Evolutionary conservation across 176 grass and related monocot genomes (phyloP).

Genomic region (Themeda triandra): DNA sequence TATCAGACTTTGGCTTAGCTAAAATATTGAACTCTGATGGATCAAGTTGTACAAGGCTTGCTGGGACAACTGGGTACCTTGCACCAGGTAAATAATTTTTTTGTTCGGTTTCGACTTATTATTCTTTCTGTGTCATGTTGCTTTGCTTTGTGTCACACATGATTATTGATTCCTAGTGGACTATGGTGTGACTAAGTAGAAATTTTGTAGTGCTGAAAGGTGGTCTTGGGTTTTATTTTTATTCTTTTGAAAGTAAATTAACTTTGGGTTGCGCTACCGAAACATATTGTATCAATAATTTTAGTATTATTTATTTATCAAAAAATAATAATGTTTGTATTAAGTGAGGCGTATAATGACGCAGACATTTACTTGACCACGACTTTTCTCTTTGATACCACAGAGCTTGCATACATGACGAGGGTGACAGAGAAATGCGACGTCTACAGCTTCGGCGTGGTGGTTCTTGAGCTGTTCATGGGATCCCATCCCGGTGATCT

Average conservation of each 20-base stretch:
- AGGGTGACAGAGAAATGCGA: constrained; percentile 9
- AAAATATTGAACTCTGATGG: constrained; percentile 3
- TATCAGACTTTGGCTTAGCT: constrained; percentile 28
- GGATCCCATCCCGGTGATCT: neutral
- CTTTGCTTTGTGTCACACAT: neutral
- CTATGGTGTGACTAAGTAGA: neutral
- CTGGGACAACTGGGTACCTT: constrained; percentile 5
- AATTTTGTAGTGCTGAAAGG: neutral
- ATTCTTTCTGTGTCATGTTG: neutral
- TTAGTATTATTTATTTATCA: no score
- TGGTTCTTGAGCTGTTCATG: neutral
- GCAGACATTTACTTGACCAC: neutral
- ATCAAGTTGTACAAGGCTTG: neutral
- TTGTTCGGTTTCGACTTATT: neutral
- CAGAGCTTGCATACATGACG: neutral
- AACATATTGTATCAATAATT: neutral
- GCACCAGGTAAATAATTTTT: neutral
- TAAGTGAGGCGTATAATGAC: neutral
- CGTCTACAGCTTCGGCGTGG: constrained; percentile 2
- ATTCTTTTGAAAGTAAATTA: neutral
- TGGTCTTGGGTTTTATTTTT: neutral
- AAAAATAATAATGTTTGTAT: neutral
- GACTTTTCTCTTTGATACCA: neutral
- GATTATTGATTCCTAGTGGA: no score
- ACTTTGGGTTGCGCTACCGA: neutral